A percentile compares a stretch with the other conserved stretches of the same genome.
phyloP scores from a whole-genome alignment of 805 yeast genomes.

The Maudiozyma pseudohumilis region DNA sequence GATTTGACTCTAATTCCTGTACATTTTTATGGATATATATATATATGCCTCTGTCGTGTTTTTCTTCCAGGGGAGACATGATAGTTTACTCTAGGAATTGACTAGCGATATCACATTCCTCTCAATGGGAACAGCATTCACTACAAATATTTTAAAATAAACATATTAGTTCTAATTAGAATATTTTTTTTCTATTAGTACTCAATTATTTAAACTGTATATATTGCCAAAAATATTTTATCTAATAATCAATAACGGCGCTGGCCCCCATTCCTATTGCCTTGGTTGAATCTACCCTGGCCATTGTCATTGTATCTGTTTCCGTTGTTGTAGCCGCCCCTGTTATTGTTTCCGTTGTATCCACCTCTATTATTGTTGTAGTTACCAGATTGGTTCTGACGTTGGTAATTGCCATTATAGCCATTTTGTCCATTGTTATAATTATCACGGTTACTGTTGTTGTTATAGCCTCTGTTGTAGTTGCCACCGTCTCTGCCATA shows the following conservation, averaged over 20 bases:
- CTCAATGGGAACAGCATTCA: too few relatives aligned
- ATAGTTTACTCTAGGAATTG: too few relatives aligned
- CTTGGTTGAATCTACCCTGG: conserved; percentile 3
- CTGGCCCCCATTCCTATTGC: conserved; percentile 10
- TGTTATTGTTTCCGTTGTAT: conserved; percentile 1
- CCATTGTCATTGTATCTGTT: conserved; percentile 7
- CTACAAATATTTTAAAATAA: neutral
- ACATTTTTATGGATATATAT: too few relatives aligned
- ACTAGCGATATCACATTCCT: too few relatives aligned
- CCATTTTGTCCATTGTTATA: conserved; percentile 2
- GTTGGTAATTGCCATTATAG: conserved; percentile 8
- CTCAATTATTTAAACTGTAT: too few relatives aligned
- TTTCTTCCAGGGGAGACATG: too few relatives aligned
- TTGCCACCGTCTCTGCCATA: conserved; percentile 6
- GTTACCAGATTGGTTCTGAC: conserved; percentile 3
- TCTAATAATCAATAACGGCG: conserved; percentile 4
- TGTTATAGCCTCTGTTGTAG: conserved; percentile 6
- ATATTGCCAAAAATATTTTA: too few relatives aligned
- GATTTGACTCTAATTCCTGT: too few relatives aligned
- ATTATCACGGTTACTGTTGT: conserved; percentile 8
- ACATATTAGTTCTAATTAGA: too few relatives aligned
- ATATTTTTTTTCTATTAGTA: too few relatives aligned
- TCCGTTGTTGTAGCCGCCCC: conserved; percentile 5
- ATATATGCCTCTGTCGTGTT: too few relatives aligned
- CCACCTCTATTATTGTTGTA: conserved; percentile 6